Evolutionary conservation across 2,329 filamentous ascomycete species (phyloP).

Genomic region (Calonectria montana): DNA sequence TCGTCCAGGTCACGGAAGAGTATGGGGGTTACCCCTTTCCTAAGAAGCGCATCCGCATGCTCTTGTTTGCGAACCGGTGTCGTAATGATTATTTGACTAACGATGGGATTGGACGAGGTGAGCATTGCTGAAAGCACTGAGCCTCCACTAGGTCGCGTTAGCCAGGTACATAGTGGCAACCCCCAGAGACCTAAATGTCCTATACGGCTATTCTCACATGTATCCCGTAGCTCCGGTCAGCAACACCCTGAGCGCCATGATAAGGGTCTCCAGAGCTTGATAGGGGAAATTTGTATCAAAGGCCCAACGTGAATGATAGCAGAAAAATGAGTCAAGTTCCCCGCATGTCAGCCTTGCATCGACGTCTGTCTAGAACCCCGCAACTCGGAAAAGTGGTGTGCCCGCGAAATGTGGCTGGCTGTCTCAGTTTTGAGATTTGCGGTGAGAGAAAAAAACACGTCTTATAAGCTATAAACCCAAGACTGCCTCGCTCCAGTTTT

Average conservation of each 20-base stretch:
- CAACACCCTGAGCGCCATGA: constrained; percentile 11
- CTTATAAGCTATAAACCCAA: background rate
- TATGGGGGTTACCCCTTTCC: background rate
- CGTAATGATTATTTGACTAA: constrained; percentile 10
- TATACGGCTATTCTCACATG: background rate
- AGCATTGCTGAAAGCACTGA: constrained; percentile 24
- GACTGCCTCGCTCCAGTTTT: background rate
- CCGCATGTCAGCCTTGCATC: background rate
- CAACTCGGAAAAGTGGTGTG: background rate
- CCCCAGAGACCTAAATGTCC: background rate
- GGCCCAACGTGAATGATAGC: background rate
- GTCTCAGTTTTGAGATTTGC: background rate
- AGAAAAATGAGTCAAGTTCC: background rate
- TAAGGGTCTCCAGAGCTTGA: background rate
- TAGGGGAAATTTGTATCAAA: too few relatives aligned
- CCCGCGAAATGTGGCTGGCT: background rate
- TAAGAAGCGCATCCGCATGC: background rate
- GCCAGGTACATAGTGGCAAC: too few relatives aligned
- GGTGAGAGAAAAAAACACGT: background rate
- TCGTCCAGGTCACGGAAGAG: constrained; percentile 21
- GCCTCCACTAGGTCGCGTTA: constrained; percentile 13
- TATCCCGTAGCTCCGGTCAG: constrained; percentile 24
- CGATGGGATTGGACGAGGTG: background rate
- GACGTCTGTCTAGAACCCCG: background rate
- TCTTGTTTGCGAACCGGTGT: constrained; percentile 16